Evolutionary conservation across 2,329 filamentous ascomycete genomes (phyloP).

Genomic region (Colletotrichum eremochloae): DNA sequence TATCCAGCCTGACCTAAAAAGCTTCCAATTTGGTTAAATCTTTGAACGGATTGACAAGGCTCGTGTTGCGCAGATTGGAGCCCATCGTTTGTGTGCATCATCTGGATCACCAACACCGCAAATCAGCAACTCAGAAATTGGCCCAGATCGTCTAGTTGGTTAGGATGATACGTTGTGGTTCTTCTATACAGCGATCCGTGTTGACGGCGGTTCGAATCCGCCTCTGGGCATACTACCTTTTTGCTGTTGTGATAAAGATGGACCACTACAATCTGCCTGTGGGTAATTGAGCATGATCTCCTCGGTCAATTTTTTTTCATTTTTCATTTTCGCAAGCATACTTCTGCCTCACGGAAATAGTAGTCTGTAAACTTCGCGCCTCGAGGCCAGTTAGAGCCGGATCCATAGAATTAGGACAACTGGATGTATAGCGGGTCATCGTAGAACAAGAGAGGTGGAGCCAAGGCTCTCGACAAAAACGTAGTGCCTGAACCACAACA

Average conservation of each 20-base stretch:
- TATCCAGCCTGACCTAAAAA: no score
- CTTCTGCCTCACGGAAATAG: not conserved
- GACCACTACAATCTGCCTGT: no score
- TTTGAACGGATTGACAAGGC: not conserved
- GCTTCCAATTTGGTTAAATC: not conserved
- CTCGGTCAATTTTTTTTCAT: no score
- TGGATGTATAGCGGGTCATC: not conserved
- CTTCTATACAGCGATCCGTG: conserved; percentile 17
- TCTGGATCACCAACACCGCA: not conserved
- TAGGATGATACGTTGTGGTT: conserved; percentile 18
- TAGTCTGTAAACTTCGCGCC: not conserved
- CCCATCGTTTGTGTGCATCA: not conserved
- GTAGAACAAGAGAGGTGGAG: not conserved
- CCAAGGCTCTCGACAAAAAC: not conserved
- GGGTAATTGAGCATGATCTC: not conserved
- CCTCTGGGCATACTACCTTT: not conserved
- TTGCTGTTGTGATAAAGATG: no score
- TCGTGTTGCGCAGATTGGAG: not conserved
- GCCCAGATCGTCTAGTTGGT: conserved; percentile 16
- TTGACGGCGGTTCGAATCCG: conserved; percentile 16
- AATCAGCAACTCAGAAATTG: not conserved
- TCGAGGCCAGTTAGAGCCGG: not conserved
- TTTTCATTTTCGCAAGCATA: not conserved
- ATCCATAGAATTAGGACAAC: not conserved
- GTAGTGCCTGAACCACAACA: not conserved